Conservation (phyloP, 208 protist genomes). For the Crithidia mellificae region DNA sequence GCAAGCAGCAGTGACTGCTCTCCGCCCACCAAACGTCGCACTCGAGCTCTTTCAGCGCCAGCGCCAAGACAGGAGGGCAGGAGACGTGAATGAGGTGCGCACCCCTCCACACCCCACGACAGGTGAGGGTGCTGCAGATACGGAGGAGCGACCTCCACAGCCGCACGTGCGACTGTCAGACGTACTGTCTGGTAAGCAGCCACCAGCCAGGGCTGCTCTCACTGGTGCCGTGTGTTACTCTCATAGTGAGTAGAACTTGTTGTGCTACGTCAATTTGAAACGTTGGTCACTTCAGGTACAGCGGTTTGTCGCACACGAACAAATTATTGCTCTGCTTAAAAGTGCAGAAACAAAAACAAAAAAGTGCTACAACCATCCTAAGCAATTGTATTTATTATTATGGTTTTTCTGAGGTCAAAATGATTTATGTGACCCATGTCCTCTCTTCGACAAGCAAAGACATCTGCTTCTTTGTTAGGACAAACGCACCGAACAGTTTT, state of each 20-base stretch:
- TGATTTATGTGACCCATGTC: no score
- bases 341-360: no score
- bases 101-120: neutral
- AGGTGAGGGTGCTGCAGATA: neutral
- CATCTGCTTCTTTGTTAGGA: no score
- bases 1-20: neutral
- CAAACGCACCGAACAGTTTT: no score
- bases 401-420: no score
- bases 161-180: slow-evolving; percentile 4
- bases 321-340: no score
- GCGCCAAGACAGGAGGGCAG: neutral
- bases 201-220: neutral
- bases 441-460: no score
- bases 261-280: neutral
- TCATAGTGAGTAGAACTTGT: neutral
- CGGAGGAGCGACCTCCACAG: neutral
- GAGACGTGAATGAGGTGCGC: no score
- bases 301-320: no score
- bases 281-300: neutral
- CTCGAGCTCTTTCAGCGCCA: neutral
- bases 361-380: no score
- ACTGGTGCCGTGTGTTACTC: slow-evolving; percentile 6
- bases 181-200: neutral
- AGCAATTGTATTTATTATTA: no score
- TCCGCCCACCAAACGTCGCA: neutral